Percentiles rank a stretch among this genome's conserved stretches.
phyloP scores from a whole-genome alignment of 2,329 filamentous ascomycete species.

The Thielaviopsis euricoi region DNA sequence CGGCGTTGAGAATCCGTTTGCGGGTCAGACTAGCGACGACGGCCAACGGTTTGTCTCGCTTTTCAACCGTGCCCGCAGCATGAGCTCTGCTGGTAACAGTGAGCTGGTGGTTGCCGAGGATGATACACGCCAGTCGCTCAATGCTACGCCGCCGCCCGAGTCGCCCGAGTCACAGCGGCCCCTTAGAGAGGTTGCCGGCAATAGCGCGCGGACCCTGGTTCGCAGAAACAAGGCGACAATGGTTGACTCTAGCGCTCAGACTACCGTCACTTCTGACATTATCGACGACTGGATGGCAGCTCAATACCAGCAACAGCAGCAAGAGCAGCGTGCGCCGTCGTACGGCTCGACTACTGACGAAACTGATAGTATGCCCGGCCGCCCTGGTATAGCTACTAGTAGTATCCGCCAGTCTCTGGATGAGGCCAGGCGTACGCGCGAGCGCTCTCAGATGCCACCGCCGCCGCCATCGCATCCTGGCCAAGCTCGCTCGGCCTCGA shows the following conservation, averaged over 20 bases:
- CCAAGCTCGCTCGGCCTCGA: constrained; percentile 41
- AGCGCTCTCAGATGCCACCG: neutral
- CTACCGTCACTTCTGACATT: constrained; percentile 61
- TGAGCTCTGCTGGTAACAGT: neutral
- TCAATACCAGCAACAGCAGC: constrained; percentile 19
- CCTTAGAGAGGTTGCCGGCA: constrained; percentile 47
- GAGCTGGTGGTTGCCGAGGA: constrained; percentile 44
- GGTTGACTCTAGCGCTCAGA: constrained; percentile 47
- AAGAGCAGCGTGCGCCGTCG: constrained; percentile 14
- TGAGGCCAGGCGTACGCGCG: constrained; percentile 6
- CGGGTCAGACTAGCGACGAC: constrained; percentile 14
- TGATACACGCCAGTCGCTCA: constrained; percentile 39
- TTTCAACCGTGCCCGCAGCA: constrained; percentile 22
- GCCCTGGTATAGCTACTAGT: constrained; percentile 10
- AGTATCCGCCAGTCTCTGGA: constrained; percentile 46
- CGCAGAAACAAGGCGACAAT: constrained; percentile 17
- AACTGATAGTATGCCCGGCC: constrained; percentile 45
- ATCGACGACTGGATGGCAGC: constrained; percentile 60
- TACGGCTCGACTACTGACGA: constrained; percentile 20
- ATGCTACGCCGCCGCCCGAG: constrained; percentile 23
- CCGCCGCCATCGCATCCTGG: neutral
- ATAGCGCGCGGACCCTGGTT: constrained; percentile 27
- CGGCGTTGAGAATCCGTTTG: constrained; percentile 22
- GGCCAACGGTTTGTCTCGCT: constrained; percentile 25
- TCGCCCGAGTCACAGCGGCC: constrained; percentile 39